phyloP scores from a whole-genome alignment of 1,284 basidiomycete species.

The Tilletia setariae region DNA sequence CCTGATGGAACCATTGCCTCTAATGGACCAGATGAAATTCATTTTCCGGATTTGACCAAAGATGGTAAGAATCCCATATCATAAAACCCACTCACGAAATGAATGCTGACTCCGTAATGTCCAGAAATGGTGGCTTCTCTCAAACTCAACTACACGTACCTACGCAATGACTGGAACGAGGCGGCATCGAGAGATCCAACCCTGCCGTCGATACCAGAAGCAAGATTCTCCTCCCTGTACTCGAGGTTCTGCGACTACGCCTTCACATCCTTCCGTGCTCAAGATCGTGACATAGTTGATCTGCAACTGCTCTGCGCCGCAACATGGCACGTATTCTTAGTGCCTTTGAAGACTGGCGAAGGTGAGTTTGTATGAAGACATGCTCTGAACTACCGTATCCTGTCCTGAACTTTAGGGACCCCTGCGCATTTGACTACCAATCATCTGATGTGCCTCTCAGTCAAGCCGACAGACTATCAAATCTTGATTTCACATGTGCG shows the following conservation, averaged over 20 bases:
- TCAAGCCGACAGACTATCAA: constrained; percentile 18
- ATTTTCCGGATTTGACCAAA: constrained; percentile 28
- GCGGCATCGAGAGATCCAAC: too few species aligned
- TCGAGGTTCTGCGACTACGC: constrained; percentile 31
- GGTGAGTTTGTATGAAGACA: background rate
- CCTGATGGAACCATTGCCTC: constrained; percentile 32
- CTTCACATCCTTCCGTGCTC: constrained; percentile 40
- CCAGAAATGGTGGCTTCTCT: too few species aligned
- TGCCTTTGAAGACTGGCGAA: constrained; percentile 34
- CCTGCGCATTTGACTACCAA: too few species aligned
- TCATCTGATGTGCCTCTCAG: background rate
- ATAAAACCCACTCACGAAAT: too few species aligned
- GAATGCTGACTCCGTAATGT: too few species aligned
- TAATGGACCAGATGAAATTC: constrained; percentile 33
- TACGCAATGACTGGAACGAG: too few species aligned
- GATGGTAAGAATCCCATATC: constrained; percentile 15
- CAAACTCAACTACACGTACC: too few species aligned
- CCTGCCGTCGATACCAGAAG: too few species aligned
- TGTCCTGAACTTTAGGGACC: too few species aligned
- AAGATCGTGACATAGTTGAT: constrained; percentile 39
- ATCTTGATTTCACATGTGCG: constrained; percentile 28
- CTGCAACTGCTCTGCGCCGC: constrained; percentile 34
- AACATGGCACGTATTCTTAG: constrained; percentile 41
- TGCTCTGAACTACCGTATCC: too few species aligned
- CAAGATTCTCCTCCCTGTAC: constrained; percentile 22